Percentiles rank a stretch among this genome's conserved stretches.
Evolutionary conservation across 352 stramenopile genomes (phyloP).

Genomic region (Pythium coloratum): DNA sequence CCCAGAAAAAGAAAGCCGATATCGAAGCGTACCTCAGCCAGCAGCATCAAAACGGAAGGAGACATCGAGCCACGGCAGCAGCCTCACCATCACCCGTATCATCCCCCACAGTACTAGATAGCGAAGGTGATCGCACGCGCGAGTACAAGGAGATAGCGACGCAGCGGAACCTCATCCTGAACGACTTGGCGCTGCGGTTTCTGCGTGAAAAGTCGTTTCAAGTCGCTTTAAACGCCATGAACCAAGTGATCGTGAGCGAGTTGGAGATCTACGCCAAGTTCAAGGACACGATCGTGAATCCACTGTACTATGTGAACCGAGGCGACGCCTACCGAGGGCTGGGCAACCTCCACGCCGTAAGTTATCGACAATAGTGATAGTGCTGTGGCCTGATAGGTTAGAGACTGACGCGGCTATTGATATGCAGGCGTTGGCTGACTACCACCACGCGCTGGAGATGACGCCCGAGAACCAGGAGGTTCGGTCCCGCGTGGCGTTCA

Average conservation of each 20-base stretch:
- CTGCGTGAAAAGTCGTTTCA: slow-evolving; percentile 60
- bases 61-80: background rate
- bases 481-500: slow-evolving; percentile 59
- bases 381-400: background rate
- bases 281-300: slow-evolving; percentile 42
- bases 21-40: slow-evolving; percentile 3
- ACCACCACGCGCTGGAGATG: slow-evolving; percentile 69
- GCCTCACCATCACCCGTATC: background rate
- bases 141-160: slow-evolving; percentile 66
- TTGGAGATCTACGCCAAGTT: slow-evolving; percentile 48
- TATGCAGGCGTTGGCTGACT: slow-evolving; percentile 68
- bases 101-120: background rate
- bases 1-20: slow-evolving; percentile 16
- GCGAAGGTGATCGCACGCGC: slow-evolving; percentile 39
- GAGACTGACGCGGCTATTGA: background rate
- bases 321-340: slow-evolving; percentile 76
- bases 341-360: slow-evolving; percentile 67
- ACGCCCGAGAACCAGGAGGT: slow-evolving; percentile 50
- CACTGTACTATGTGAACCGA: slow-evolving; percentile 64
- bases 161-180: slow-evolving; percentile 75
- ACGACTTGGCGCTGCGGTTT: slow-evolving; percentile 66
- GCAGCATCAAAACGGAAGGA: background rate
- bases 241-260: slow-evolving; percentile 70
- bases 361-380: slow-evolving; percentile 2
- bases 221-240: slow-evolving; percentile 77